These are phyloP conservation scores for Myriosclerotinia duriaeana DNA, from an alignment of 2,329 filamentous ascomycete genomes.

Conservation along the genomic window DNA sequence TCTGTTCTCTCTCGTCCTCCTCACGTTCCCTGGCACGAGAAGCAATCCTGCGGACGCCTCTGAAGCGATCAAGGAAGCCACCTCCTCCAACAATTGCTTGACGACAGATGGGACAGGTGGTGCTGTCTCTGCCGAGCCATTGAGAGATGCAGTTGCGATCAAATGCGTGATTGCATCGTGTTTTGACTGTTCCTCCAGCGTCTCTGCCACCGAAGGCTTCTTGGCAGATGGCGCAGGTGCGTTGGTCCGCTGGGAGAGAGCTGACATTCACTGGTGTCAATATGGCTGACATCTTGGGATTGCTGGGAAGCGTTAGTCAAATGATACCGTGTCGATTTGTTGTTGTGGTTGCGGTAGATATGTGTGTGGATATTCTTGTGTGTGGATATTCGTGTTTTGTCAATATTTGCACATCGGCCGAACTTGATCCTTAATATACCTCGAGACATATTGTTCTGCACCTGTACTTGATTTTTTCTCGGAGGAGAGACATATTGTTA, in stretches of 20 bases:
- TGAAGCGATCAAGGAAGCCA: background rate
- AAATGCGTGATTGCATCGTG: background rate
- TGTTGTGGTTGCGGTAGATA: background rate
- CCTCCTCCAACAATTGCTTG: background rate
- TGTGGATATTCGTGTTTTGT: background rate
- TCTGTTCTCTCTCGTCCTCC: background rate
- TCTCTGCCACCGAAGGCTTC: background rate
- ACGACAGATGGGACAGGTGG: slow-evolving; percentile 7
- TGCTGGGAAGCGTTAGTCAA: background rate
- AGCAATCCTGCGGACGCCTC: background rate
- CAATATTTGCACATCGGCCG: background rate
- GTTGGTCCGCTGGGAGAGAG: background rate
- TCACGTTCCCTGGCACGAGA: background rate
- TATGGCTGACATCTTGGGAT: background rate
- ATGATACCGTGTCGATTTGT: background rate
- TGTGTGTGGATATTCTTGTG: background rate
- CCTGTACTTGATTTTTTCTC: background rate
- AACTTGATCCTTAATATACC: background rate
- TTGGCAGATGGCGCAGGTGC: slow-evolving; percentile 10
- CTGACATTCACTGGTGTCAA: background rate
- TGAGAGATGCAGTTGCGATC: background rate
- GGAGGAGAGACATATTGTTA: too few species aligned
- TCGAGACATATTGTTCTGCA: background rate
- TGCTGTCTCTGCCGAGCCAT: background rate
- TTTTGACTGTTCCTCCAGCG: background rate